Evolutionary conservation across 441 rosid genomes (phyloP).

Genomic region (Breynia disticha): DNA sequence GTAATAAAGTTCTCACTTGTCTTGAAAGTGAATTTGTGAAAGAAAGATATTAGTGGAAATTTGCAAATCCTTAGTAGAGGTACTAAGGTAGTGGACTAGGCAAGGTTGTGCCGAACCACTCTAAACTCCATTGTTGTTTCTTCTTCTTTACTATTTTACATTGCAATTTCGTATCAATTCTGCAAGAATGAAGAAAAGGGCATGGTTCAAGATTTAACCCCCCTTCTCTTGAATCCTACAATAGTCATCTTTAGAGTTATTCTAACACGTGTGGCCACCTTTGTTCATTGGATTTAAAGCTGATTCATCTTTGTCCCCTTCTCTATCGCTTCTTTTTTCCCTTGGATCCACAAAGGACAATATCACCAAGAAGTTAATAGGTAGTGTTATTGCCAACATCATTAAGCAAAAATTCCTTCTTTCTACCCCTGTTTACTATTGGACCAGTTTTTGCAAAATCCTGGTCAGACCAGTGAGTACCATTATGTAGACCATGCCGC

Average conservation of each 20-base stretch:
- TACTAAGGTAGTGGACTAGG: no score
- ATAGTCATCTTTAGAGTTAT: conserved; percentile 32
- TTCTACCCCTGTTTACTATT: conserved; percentile 35
- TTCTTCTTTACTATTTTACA: no score
- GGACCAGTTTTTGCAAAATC: conserved; percentile 35
- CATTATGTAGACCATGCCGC: conserved; percentile 14
- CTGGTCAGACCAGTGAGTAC: conserved; percentile 17
- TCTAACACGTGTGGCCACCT: conserved; percentile 22
- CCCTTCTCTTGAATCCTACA: no score
- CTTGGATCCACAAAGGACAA: conserved; percentile 31
- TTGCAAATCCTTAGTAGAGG: no score
- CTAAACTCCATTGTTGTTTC: no score
- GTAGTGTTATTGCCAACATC: conserved; percentile 41
- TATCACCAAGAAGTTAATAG: conserved; percentile 26
- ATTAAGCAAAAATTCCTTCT: conserved; percentile 43
- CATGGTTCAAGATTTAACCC: no score
- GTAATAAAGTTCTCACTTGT: no score
- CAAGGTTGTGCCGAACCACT: no score
- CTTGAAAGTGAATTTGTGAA: no score
- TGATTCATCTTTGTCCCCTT: conserved; percentile 27
- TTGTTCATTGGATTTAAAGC: conserved; percentile 22
- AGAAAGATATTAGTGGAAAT: no score
- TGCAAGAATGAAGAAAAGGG: no score
- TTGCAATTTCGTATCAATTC: no score
- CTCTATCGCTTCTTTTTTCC: conserved; percentile 67